Base-by-base conservation (phyloP, 805 yeast species). In the Candida morakotiae region DNA sequence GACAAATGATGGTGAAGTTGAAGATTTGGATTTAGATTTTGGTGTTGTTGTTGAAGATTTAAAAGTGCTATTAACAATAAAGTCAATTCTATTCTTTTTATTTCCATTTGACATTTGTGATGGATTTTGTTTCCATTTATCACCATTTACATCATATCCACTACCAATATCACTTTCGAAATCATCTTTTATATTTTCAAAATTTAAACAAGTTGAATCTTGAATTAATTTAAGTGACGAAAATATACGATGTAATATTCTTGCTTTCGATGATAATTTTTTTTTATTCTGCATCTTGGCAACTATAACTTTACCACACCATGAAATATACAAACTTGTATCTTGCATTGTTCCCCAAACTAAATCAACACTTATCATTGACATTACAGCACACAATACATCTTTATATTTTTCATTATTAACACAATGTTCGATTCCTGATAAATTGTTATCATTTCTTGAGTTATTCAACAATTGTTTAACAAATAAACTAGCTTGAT, bases 281-380 rank as follows among this genome's bases (percentile, higher is more conserved):
- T 81, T 62, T 52, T 87, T 77, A 37, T 67, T 71, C 30, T 64
- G 64, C 81, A 82, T 80, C 50, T 91, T 77, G 46, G 78, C 73
- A 23, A 77, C 75, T 18, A 87, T 81, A 39, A 85, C 81, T 39
- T 73, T 75, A 43, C 86, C 91, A 62, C 95, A 84, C 49, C 87
- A 77, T 38, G 78, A 75, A 37, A 87, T 67, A 60, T 86, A 86
- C 40, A 79, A 73, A 44, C 77, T 79, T 51, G 95, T 86, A 47
- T 84, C 93, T 38, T 83, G 81, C 89, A 85, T 84, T 1, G 91
- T 79, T 2, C 96, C 95, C 87, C 94, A 83, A 11, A 86, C 89
- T 35, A 86, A 81, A 60, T 87, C 95, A 35, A 87, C 84, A 5
- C 89, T 80, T 33, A 82, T 86, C 95, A 87, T 85, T 2, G 93